These are phyloP conservation scores for Cryptosporidium bovis DNA, from an alignment of 169 alveolate species.

Conservation along the genomic window DNA sequence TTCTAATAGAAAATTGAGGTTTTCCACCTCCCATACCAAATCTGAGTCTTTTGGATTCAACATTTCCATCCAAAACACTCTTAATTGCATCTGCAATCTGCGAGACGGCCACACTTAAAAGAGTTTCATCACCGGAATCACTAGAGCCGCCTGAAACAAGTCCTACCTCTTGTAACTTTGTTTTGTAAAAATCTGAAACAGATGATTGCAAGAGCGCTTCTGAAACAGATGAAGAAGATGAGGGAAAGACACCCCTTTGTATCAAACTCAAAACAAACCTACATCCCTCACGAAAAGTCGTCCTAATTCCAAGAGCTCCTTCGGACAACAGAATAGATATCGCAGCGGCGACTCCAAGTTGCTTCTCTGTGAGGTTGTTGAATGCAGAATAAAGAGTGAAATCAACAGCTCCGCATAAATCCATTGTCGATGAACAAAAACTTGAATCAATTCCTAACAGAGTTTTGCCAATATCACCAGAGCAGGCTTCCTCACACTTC, in stretches of 20 bases:
- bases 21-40: not conserved
- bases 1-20: constrained; percentile 2
- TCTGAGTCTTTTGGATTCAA: not conserved
- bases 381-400: constrained; percentile 15
- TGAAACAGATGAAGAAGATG: constrained; percentile 11
- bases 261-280: constrained; percentile 16
- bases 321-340: constrained; percentile 32
- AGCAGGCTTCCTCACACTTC: constrained; percentile 49
- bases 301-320: constrained; percentile 8
- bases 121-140: not conserved
- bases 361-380: not conserved
- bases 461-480: constrained; percentile 9
- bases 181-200: not conserved
- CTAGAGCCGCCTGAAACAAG: not conserved
- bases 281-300: constrained; percentile 68
- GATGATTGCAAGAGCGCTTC: not conserved
- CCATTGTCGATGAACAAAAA: constrained; percentile 24
- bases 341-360: constrained; percentile 56
- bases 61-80: not conserved
- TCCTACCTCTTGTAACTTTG: not conserved
- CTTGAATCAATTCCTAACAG: constrained; percentile 10
- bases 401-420: constrained; percentile 41
- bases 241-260: not conserved
- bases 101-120: not conserved
- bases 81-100: not conserved